Base-by-base conservation (phyloP, 106 monocot genomes). In the Gastrodia elata region DNA sequence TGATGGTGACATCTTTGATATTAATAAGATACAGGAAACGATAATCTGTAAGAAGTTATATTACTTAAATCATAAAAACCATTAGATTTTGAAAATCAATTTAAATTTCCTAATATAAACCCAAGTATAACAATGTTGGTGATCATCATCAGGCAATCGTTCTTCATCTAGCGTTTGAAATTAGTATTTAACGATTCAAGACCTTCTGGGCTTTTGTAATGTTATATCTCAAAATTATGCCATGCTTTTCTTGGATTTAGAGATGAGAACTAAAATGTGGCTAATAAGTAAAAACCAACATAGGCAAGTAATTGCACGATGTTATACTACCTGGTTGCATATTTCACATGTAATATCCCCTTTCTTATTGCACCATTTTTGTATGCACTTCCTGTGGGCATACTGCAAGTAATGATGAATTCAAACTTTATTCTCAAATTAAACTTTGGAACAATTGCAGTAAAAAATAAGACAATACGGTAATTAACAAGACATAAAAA, bases 361-460 rank as follows among this genome's bases (percentile, higher is more conserved):
- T 69, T 94, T 94, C 77, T 88, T 88, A 59, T 84, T 86, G 73
- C 94, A 94, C 94, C 94, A 94, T 80, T 81, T 88, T 76, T 94
- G 91, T 39, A 94, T 88, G 73, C 94, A 94, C 74, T 88, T 94
- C 83, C 94, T 91, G 76, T 94, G 91, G 25, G 94, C 94, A 88
- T 84, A 91, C 94, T 94, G 80, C 59, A 84, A 27, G 39, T 37
- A 27, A 43, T 34, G 20, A 49, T 18, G 30, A 49, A 72, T 28
- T 49, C 10, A 30, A 11, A 6, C 4, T 16, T 39, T 20, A 59
- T 24, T 39, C 8, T 7, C 71, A 78, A 59, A 16, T 72, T 42
- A 20, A 59, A 27, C 28, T 27, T 28, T 27, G 10, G 28, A 27
- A 9, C 25, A 0, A 27, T 10, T 5, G 9, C 39, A 74, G 42